Base-by-base conservation (phyloP, 202 grass and related monocot species). In the Tripidium arundinaceum region DNA sequence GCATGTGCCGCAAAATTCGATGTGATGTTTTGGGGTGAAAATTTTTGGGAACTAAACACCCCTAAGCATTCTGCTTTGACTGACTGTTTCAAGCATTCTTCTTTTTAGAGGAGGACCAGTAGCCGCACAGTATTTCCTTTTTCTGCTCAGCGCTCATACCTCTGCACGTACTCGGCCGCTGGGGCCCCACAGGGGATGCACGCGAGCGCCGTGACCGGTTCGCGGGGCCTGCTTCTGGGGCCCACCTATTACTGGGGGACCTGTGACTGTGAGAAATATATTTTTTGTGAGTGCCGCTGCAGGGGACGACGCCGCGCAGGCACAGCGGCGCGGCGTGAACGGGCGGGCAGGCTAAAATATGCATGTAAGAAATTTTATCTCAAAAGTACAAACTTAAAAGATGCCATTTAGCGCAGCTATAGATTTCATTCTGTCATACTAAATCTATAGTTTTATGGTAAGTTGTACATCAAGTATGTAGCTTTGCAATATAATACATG, bases 61-160 rank as follows among this genome's bases (percentile, higher is more conserved):
- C n/a, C n/a, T n/a, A n/a, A 33, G 67, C 27, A 15, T 54, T 22
- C n/a, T 27, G 43, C 69, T 72, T 50, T 72, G 42, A 33, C 68
- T 6, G 29, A 11, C 24, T 1, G 12, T 38, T 76, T 18, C 42
- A 52, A 31, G 12, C 21, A 12, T 33, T 33, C 45, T 57, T 57
- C 25, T 65, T 79, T 72, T 72, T 9, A 68, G 42, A 29, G 2
- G 15, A 62, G 73, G n/a, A 65, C 60, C 67, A 72, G 61, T 19
- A 33, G 18, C 2, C 16, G 11, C 4, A 13, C 19, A 4, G 12
- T 18, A 7, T 69, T 47, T 54, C 10, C 54, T 12, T 64, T 45
- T 42, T n/a, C n/a, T n/a, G n/a, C n/a, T n/a, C n/a, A n/a, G n/a
- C n/a, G n/a, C n/a, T n/a, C n/a, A n/a, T n/a, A n/a, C n/a, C 37